Percentiles rank a stretch among this genome's conserved stretches.
phyloP scores from a whole-genome alignment of 805 yeast genomes.

The Cyberlindnera lachancei region DNA sequence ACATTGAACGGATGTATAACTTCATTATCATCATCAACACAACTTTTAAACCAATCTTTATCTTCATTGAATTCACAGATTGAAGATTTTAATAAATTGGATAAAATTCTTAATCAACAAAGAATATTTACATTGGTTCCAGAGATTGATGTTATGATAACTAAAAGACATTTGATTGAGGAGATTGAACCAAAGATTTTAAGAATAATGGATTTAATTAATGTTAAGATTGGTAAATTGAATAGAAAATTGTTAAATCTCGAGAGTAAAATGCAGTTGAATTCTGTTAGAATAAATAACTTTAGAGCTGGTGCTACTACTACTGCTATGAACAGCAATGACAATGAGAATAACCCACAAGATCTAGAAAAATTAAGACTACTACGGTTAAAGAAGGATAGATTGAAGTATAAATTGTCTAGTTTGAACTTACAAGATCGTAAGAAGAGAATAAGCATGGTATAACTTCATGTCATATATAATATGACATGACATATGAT shows the following conservation, averaged over 20 bases:
- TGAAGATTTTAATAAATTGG: conserved; percentile 33
- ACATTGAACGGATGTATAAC: conserved; percentile 25
- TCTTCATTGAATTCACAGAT: conserved; percentile 25
- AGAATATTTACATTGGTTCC: conserved; percentile 46
- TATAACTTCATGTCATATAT: too few species aligned
- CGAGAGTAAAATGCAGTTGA: conserved; percentile 32
- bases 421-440: conserved; percentile 20
- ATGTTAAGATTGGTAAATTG: conserved; percentile 27
- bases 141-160: conserved; percentile 36
- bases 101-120: conserved; percentile 33
- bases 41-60: conserved; percentile 28
- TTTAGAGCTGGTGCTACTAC: conserved; percentile 11
- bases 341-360: conserved; percentile 24
- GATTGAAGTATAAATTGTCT: conserved; percentile 34
- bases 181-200: conserved; percentile 37
- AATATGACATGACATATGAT: too few species aligned
- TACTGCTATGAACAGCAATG: conserved; percentile 9
- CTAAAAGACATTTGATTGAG: conserved; percentile 29
- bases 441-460: conserved; percentile 22
- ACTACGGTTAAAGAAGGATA: conserved; percentile 35
- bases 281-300: conserved; percentile 30
- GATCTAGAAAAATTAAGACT: conserved; percentile 33
- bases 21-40: conserved; percentile 28
- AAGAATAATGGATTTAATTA: conserved; percentile 25
- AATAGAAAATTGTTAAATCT: conserved; percentile 28